Percentiles rank a stretch among this genome's conserved stretches.
Evolutionary conservation across 1,139 yeast genomes (phyloP).

Genomic region (Nakaseomyces sp.): DNA sequence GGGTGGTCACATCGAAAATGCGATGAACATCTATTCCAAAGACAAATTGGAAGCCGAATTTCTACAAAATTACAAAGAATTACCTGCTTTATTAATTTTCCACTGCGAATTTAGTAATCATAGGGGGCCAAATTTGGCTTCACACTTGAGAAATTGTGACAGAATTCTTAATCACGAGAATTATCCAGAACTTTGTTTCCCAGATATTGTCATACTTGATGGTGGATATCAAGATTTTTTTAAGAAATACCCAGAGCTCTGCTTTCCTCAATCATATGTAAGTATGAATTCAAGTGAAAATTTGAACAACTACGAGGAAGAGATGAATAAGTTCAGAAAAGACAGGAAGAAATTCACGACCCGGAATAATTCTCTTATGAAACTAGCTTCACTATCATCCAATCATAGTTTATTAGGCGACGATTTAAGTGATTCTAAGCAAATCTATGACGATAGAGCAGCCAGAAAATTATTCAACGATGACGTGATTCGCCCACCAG

Average conservation of each 20-base stretch:
- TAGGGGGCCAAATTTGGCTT: slow-evolving; percentile 89
- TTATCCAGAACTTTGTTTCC: slow-evolving; percentile 76
- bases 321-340: slow-evolving; percentile 59
- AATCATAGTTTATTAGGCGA: background rate
- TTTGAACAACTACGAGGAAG: slow-evolving; percentile 58
- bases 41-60: slow-evolving; percentile 39
- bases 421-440: background rate
- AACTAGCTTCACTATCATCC: slow-evolving; percentile 13
- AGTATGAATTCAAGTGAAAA: slow-evolving; percentile 79
- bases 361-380: slow-evolving; percentile 32
- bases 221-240: slow-evolving; percentile 86
- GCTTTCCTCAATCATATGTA: slow-evolving; percentile 71
- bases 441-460: background rate
- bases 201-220: slow-evolving; percentile 78
- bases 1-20: slow-evolving; percentile 87
- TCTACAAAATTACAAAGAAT: slow-evolving; percentile 11
- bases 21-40: slow-evolving; percentile 68
- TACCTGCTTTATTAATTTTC: slow-evolving; percentile 53
- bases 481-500: background rate
- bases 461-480: slow-evolving; percentile 2
- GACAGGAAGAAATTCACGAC: slow-evolving; percentile 41
- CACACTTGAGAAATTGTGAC: slow-evolving; percentile 76
- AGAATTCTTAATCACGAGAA: slow-evolving; percentile 60
- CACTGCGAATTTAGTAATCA: slow-evolving; percentile 93
- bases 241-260: slow-evolving; percentile 39